Percentiles rank a stretch among this genome's conserved stretches.
Evolutionary conservation across 768 basidiomycete species (phyloP).

Genomic region (Boletus sensibilis): DNA sequence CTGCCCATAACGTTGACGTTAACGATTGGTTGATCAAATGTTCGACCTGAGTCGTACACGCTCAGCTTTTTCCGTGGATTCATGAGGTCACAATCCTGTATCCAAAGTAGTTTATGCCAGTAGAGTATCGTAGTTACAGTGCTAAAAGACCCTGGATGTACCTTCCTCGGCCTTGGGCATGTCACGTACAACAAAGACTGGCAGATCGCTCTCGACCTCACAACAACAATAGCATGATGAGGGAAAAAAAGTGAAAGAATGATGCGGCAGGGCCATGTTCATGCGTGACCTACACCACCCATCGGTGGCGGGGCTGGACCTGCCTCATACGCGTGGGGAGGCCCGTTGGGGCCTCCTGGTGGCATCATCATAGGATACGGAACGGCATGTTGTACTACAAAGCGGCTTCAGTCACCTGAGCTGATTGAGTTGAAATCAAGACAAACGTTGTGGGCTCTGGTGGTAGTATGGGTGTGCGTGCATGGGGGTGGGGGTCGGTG

Average conservation of each 20-base stretch:
- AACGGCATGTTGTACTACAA: constrained; percentile 79
- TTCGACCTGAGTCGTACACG: not conserved
- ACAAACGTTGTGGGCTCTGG: constrained; percentile 82
- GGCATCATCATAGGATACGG: constrained; percentile 92
- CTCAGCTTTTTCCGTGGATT: not conserved
- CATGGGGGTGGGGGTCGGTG: constrained; percentile 85
- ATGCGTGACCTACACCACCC: constrained; percentile 69
- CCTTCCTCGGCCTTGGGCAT: constrained; percentile 9
- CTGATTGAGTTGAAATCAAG: constrained; percentile 16
- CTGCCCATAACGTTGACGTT: too few relatives aligned
- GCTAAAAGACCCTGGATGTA: constrained; percentile 13
- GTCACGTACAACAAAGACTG: constrained; percentile 32
- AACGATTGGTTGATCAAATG: not conserved
- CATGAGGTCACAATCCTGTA: constrained; percentile 3
- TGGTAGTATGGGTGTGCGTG: constrained; percentile 89
- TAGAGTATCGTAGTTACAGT: constrained; percentile 29
- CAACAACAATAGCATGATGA: constrained; percentile 25
- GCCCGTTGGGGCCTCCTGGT: constrained; percentile 60
- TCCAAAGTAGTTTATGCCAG: constrained; percentile 32
- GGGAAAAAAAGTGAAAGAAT: constrained; percentile 8
- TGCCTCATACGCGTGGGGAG: constrained; percentile 73
- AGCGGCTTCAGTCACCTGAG: constrained; percentile 28
- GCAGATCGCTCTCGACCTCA: constrained; percentile 26
- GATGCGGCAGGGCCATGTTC: constrained; percentile 24
- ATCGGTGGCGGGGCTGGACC: constrained; percentile 70